Percentiles rank a stretch among this genome's conserved stretches.
phyloP scores from a whole-genome alignment of 1,284 basidiomycete genomes.

The Fomitopsis betulina region DNA sequence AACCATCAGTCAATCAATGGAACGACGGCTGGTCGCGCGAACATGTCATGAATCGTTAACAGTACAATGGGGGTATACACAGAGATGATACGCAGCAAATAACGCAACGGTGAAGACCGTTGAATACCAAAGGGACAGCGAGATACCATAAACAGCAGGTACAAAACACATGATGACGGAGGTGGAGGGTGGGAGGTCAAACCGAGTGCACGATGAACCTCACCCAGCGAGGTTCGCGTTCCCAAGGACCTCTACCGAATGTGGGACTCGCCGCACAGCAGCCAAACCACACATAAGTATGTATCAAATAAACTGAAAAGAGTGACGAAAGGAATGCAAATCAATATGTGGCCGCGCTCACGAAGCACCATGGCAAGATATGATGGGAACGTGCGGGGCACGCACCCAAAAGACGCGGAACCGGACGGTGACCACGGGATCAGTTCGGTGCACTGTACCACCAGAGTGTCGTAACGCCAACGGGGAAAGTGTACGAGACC shows the following conservation, averaged over 20 bases:
- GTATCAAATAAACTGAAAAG: background rate
- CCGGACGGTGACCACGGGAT: background rate
- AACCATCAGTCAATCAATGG: too few relatives aligned
- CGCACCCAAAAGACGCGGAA: background rate
- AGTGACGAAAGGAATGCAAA: background rate
- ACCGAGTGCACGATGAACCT: background rate
- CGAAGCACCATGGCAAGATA: background rate
- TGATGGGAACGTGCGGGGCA: background rate
- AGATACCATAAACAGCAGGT: background rate
- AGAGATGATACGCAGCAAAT: background rate
- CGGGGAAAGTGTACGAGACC: slow-evolving; percentile 65
- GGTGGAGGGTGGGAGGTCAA: background rate
- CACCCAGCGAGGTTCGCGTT: background rate
- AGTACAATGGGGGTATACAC: background rate
- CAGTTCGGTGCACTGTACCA: slow-evolving; percentile 33
- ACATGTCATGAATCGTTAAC: background rate
- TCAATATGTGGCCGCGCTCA: background rate
- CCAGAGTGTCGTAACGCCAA: slow-evolving; percentile 49
- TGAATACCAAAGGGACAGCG: background rate
- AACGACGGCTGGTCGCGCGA: background rate
- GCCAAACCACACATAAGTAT: background rate
- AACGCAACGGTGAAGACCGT: background rate
- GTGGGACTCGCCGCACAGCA: background rate
- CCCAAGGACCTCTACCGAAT: background rate
- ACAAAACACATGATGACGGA: background rate